phyloP scores from a whole-genome alignment of 352 stramenopile species.

The Phytophthora sansomeana region DNA sequence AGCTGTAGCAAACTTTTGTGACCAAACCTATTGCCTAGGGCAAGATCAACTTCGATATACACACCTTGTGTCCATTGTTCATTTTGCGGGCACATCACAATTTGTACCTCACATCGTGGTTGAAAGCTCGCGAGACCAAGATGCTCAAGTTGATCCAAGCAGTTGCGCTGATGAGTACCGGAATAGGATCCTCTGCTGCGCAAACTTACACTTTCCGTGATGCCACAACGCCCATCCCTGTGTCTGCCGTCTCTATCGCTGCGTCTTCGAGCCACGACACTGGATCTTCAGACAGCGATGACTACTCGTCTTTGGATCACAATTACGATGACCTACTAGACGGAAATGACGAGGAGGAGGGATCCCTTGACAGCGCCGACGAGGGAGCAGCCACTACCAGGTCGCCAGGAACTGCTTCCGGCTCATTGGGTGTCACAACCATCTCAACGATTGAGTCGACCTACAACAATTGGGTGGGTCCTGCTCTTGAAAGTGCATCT shows the following conservation, averaged over 20 bases:
- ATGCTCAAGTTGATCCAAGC: constrained; percentile 15
- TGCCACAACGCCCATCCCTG: background rate
- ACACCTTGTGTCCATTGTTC: constrained; percentile 5
- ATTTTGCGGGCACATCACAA: background rate
- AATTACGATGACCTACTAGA: background rate
- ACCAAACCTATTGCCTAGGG: background rate
- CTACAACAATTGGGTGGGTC: constrained; percentile 39
- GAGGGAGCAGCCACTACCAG: background rate
- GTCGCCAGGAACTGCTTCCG: background rate
- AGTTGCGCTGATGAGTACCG: constrained; percentile 2
- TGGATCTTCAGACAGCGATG: constrained; percentile 10
- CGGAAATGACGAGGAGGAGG: constrained; percentile 3
- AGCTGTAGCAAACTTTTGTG: constrained; percentile 5
- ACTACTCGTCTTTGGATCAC: background rate
- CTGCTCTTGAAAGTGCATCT: constrained; percentile 10
- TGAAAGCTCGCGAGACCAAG: background rate
- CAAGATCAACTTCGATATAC: background rate
- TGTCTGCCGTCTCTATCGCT: background rate
- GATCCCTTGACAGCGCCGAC: constrained; percentile 6
- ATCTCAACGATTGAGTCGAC: constrained; percentile 25
- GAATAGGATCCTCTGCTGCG: constrained; percentile 1
- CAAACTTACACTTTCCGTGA: constrained; percentile 21
- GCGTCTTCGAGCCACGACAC: background rate
- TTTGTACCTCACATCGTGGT: background rate
- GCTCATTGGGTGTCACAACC: background rate